phyloP scores from a whole-genome alignment of 2,329 filamentous ascomycete species.

The Magnaporthales sp. region DNA sequence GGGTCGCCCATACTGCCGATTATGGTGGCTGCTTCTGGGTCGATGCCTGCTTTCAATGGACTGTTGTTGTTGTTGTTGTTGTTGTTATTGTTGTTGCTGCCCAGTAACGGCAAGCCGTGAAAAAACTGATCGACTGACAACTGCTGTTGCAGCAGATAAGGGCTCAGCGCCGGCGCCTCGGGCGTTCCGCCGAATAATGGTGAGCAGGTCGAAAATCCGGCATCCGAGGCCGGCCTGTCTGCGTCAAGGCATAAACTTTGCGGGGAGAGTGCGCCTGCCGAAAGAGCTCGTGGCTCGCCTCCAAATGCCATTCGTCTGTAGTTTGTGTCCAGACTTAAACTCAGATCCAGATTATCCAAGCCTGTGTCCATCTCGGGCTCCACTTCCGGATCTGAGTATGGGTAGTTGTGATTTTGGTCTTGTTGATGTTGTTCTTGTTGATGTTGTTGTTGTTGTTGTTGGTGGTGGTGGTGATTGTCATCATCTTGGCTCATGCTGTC shows the following conservation, averaged over 20 bases:
- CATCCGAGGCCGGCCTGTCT: conserved; percentile 20
- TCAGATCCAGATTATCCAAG: background rate
- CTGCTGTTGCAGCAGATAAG: conserved; percentile 39
- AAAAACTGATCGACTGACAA: conserved; percentile 36
- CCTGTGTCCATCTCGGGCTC: background rate
- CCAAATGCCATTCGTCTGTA: conserved; percentile 41
- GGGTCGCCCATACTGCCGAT: conserved; percentile 51
- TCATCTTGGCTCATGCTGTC: conserved; percentile 16
- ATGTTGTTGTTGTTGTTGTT: too few relatives aligned
- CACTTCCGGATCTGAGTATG: background rate
- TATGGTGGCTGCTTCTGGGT: conserved; percentile 49
- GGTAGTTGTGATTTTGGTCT: background rate
- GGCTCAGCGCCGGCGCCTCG: conserved; percentile 29
- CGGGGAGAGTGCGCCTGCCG: conserved; percentile 34
- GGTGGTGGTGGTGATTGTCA: background rate
- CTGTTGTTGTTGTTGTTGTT: background rate
- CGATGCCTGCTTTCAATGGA: conserved; percentile 22
- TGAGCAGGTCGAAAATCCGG: conserved; percentile 13
- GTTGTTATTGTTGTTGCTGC: background rate
- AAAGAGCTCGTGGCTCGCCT: conserved; percentile 27
- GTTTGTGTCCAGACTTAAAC: conserved; percentile 38
- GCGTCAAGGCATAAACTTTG: conserved; percentile 42
- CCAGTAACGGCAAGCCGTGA: background rate
- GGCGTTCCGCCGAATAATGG: conserved; percentile 11
- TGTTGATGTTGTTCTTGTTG: background rate